These are phyloP conservation scores for Diaporthe helianthi DNA, from an alignment of 2,329 filamentous ascomycete species.

Conservation along the genomic window DNA sequence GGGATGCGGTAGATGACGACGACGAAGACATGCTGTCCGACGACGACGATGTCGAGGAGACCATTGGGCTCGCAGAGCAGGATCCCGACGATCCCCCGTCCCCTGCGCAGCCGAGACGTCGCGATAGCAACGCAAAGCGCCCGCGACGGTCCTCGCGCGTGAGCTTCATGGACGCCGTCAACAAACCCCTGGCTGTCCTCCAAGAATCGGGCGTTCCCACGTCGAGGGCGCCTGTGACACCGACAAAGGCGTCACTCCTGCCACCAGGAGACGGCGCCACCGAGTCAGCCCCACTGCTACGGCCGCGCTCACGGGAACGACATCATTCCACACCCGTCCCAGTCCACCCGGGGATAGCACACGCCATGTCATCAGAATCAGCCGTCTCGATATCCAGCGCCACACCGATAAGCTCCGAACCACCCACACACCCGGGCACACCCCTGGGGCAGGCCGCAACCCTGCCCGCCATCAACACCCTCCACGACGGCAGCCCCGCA, in stretches of 20 bases:
- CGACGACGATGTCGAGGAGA: constrained; percentile 67
- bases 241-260: constrained; percentile 42
- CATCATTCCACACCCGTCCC: constrained; percentile 41
- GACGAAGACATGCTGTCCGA: constrained; percentile 64
- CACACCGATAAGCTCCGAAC: constrained; percentile 42
- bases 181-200: constrained; percentile 47
- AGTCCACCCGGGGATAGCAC: constrained; percentile 46
- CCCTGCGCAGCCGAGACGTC: constrained; percentile 44
- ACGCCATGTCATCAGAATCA: constrained; percentile 44
- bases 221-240: constrained; percentile 41
- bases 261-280: constrained; percentile 38
- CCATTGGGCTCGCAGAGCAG: constrained; percentile 65
- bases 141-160: constrained; percentile 59
- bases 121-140: constrained; percentile 36
- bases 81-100: constrained; percentile 50
- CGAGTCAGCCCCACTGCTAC: constrained; percentile 50
- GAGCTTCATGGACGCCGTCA: constrained; percentile 50
- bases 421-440: constrained; percentile 40
- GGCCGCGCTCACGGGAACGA: constrained; percentile 52
- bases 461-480: constrained; percentile 17
- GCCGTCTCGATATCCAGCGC: constrained; percentile 40
- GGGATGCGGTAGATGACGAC: constrained; percentile 65
- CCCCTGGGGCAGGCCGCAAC: constrained; percentile 29
- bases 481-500: constrained; percentile 36
- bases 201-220: constrained; percentile 47